phyloP scores from a whole-genome alignment of 1,284 basidiomycete species.

The Meira miltonrushii region DNA sequence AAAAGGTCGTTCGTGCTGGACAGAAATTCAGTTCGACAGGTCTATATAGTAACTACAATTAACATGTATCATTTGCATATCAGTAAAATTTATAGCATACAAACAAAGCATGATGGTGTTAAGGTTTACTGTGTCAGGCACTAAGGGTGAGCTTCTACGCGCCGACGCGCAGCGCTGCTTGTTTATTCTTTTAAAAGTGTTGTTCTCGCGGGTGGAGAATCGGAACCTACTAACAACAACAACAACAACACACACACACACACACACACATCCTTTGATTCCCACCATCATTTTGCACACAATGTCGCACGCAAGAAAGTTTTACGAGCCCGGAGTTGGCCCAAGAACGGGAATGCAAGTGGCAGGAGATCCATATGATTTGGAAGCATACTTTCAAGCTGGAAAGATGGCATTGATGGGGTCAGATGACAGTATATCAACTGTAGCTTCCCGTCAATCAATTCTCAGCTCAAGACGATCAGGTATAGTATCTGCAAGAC shows the following conservation, averaged over 20 bases:
- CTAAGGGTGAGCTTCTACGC: neutral
- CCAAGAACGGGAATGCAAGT: slow-evolving; percentile 55
- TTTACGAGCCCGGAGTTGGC: slow-evolving; percentile 45
- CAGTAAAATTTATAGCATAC: slow-evolving; percentile 8
- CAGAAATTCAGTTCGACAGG: slow-evolving; percentile 76
- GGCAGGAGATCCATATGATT: slow-evolving; percentile 62
- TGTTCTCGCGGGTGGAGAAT: no score
- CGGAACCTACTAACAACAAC: no score
- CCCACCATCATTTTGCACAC: neutral
- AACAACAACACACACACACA: no score
- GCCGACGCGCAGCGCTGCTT: no score
- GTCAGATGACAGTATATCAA: neutral
- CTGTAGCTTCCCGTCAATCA: slow-evolving; percentile 5
- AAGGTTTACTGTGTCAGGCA: neutral
- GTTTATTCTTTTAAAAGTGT: no score
- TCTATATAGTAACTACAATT: slow-evolving; percentile 37
- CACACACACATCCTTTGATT: no score
- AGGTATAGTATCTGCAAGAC: neutral
- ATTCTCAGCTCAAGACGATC: slow-evolving; percentile 42
- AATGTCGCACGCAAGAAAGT: slow-evolving; percentile 10
- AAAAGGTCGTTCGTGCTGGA: slow-evolving; percentile 95
- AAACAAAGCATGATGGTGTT: neutral
- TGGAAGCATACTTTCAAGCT: slow-evolving; percentile 46
- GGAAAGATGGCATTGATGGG: slow-evolving; percentile 11
- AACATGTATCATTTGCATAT: neutral